These are phyloP conservation scores for Skeletonema costatum DNA, from an alignment of 108 stramenopile species.

Conservation along the genomic window DNA sequence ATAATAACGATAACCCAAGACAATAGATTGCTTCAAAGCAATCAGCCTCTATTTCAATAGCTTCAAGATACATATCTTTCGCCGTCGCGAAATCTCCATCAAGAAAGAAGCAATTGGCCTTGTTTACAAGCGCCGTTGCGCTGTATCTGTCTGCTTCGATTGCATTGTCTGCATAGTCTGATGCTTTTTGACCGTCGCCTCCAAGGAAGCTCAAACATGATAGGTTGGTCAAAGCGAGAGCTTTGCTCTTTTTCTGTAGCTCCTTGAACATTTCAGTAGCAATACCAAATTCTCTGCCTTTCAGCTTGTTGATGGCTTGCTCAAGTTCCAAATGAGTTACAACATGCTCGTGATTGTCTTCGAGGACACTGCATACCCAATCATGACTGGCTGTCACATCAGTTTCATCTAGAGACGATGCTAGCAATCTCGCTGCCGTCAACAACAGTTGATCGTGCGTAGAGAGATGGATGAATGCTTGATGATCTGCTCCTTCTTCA, in stretches of 20 bases:
- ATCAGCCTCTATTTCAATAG: conserved; percentile 88
- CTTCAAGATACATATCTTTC: conserved; percentile 87
- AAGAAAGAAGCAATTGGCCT: conserved; percentile 86
- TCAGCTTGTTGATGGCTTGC: conserved; percentile 50
- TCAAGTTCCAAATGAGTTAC: conserved; percentile 76
- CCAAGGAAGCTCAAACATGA: conserved; percentile 89
- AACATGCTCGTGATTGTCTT: conserved; percentile 59
- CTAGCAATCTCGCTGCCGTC: conserved; percentile 64
- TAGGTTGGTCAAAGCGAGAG: conserved; percentile 85
- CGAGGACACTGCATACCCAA: conserved; percentile 76
- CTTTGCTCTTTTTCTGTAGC: conserved; percentile 82
- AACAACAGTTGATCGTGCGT: conserved; percentile 18
- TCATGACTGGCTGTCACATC: conserved; percentile 70
- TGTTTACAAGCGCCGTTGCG: conserved; percentile 92
- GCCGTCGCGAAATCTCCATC: conserved; percentile 65
- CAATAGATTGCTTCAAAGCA: conserved; percentile 90
- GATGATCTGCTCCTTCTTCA: not conserved
- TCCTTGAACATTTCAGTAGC: conserved; percentile 63
- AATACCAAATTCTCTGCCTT: conserved; percentile 23
- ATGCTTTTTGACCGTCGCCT: conserved; percentile 69
- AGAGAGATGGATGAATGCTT: not conserved
- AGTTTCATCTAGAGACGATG: conserved; percentile 59
- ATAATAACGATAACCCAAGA: conserved; percentile 77
- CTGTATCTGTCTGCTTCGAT: conserved; percentile 81
- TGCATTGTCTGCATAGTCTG: conserved; percentile 82